These are phyloP conservation scores for Schrenkiella parvula DNA, from an alignment of 345 rosid species.

Conservation along the genomic window DNA sequence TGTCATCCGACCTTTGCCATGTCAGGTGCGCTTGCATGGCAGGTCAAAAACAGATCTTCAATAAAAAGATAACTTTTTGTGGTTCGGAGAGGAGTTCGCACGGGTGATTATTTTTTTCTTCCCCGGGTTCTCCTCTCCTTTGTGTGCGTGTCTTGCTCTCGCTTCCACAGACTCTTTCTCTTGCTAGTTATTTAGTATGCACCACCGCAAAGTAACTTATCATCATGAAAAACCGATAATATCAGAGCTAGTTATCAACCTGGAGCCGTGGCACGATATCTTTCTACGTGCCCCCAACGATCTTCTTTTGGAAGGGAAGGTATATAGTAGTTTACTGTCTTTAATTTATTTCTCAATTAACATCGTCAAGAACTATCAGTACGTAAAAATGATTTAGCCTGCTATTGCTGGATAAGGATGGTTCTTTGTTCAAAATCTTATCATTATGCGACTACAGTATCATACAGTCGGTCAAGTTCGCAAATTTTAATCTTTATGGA, in stretches of 20 bases:
- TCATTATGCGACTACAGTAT: too few species aligned
- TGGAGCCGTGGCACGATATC: neutral
- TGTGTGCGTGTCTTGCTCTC: slow-evolving; percentile 24
- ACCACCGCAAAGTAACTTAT: neutral
- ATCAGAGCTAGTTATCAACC: neutral
- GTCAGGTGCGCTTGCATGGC: slow-evolving; percentile 97
- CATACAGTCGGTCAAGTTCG: too few species aligned
- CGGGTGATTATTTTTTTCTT: slow-evolving; percentile 37
- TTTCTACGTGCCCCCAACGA: neutral
- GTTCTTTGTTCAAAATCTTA: too few species aligned
- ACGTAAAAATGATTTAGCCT: too few species aligned
- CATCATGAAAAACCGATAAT: neutral
- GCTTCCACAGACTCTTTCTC: neutral
- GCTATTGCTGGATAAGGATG: too few species aligned
- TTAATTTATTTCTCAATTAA: too few species aligned
- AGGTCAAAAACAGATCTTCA: slow-evolving; percentile 47
- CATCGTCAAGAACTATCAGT: too few species aligned
- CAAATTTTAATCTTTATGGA: too few species aligned
- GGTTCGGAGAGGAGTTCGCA: slow-evolving; percentile 77
- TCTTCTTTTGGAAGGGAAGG: too few species aligned
- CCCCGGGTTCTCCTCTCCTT: slow-evolving; percentile 68
- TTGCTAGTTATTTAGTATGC: too few species aligned
- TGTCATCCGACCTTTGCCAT: slow-evolving; percentile 90
- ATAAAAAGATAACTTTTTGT: slow-evolving; percentile 39
- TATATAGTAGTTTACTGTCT: too few species aligned